Percentiles rank a stretch among this genome's conserved stretches.
phyloP scores from a whole-genome alignment of 768 basidiomycete genomes.

The Tulasnella sp. region DNA sequence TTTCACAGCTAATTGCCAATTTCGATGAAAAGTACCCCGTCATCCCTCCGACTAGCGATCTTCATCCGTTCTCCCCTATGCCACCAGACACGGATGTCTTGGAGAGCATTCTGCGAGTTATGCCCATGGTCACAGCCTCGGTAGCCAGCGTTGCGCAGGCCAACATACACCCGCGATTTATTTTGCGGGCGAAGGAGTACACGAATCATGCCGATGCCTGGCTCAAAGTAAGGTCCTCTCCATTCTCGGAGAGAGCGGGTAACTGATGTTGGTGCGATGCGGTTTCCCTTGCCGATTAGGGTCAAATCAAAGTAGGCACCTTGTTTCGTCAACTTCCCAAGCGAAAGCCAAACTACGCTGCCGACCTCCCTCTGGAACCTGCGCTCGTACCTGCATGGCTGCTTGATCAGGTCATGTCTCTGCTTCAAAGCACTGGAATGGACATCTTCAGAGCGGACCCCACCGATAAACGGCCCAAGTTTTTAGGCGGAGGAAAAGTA shows the following conservation, averaged over 20 bases:
- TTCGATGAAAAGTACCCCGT: slow-evolving; percentile 20
- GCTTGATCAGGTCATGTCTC: slow-evolving; percentile 53
- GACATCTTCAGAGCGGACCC: slow-evolving; percentile 64
- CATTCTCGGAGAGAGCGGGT: neutral
- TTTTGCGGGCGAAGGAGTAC: slow-evolving; percentile 16
- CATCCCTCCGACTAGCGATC: neutral
- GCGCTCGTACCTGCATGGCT: slow-evolving; percentile 52
- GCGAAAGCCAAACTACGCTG: slow-evolving; percentile 46
- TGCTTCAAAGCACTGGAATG: slow-evolving; percentile 65
- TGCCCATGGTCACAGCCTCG: slow-evolving; percentile 6
- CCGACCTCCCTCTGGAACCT: slow-evolving; percentile 56
- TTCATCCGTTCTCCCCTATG: slow-evolving; percentile 23
- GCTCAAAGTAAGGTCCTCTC: neutral
- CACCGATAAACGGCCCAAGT: slow-evolving; percentile 46
- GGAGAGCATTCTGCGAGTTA: slow-evolving; percentile 12
- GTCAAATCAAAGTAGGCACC: slow-evolving; percentile 9
- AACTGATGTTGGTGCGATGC: neutral
- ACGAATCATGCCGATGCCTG: slow-evolving; percentile 21
- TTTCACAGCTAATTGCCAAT: slow-evolving; percentile 16
- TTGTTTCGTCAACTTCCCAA: slow-evolving; percentile 6
- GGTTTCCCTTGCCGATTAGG: neutral
- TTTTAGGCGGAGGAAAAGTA: slow-evolving; percentile 74
- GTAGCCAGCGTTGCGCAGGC: slow-evolving; percentile 11
- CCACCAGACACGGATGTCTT: slow-evolving; percentile 24
- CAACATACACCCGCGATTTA: neutral